phyloP scores from a whole-genome alignment of 1,284 basidiomycete species.

The Filobasidium uniguttulatum region DNA sequence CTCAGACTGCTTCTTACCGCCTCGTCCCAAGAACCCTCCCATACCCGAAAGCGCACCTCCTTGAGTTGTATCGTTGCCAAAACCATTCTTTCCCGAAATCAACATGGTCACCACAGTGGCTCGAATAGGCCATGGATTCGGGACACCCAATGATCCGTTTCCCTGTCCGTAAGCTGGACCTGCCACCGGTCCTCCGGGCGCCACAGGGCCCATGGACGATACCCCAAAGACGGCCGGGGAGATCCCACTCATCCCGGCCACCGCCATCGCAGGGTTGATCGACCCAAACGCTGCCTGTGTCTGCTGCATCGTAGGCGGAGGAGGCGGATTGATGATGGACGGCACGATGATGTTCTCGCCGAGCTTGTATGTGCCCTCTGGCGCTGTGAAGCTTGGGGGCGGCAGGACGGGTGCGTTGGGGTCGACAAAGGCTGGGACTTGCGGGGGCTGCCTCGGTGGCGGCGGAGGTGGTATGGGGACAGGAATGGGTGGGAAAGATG shows the following conservation, averaged over 20 bases:
- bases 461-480: background rate
- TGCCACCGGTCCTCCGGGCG: background rate
- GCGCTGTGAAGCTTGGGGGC: constrained; percentile 25
- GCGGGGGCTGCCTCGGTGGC: background rate
- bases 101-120: constrained; percentile 36
- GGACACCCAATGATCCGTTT: background rate
- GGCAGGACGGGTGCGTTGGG: constrained; percentile 12
- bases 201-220: background rate
- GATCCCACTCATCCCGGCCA: background rate
- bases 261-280: constrained; percentile 2
- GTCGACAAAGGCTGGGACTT: background rate
- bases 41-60: constrained; percentile 32
- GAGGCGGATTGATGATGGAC: constrained; percentile 12
- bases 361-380: constrained; percentile 29
- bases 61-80: no score
- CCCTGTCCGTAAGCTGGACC: background rate
- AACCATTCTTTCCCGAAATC: constrained; percentile 40
- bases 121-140: constrained; percentile 9
- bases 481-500: background rate
- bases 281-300: background rate
- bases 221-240: background rate
- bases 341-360: constrained; percentile 22
- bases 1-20: constrained; percentile 22
- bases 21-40: constrained; percentile 41
- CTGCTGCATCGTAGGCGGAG: background rate